Evolutionary conservation across 2,329 filamentous ascomycete genomes (phyloP), one percentile per base, ranked within the genome.

Genomic region (Apiospora malaysiana): DNA sequence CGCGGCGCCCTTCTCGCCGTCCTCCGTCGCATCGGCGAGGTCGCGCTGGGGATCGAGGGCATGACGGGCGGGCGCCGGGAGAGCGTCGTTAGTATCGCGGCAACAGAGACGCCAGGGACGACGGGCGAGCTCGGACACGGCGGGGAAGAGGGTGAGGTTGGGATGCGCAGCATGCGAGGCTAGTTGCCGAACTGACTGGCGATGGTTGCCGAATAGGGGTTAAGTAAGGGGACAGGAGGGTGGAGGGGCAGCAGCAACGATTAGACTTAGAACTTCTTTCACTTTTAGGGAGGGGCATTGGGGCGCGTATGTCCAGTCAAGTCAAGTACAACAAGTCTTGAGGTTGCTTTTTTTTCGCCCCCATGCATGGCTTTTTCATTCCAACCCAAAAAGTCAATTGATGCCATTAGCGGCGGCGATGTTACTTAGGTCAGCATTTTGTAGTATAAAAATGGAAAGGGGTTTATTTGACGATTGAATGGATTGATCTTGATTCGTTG

Each of bases 1-100:
- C 90, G 97, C 72, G 82, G 89, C 12, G 92, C 93, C 0, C 86
- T 99, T 56, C 91, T 97, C 73, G 88, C 90, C 0, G 87, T 98
- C 32, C 85, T 98, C 73, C 87, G 92, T 75, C 87, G 95, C 47
- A 92, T 98, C 1, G 97, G 96, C 68, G 95, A 98, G 82, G 89
- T 93, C 2, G 87, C 85, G 23, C 79, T 92, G 0, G 89, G 88
- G 3, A 89, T 90, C 68, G 82, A 86, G 72, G 84, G 84, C 2
- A 84, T 89, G 84, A 72, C 74, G 25, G 76, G 78, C 69, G 37
- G 78, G 77, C 47, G 85, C 65, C 79, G 84, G 67, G 82, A 81
- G 59, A 87, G 85, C 70, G 76, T 82, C 4, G 76, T 81, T 18
- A 85, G 82, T 73, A 76, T 72, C 8, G 73, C 69, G 18, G 72